Base-by-base conservation (phyloP, 2,329 filamentous ascomycete genomes). In the Fusarium heterosporum region DNA sequence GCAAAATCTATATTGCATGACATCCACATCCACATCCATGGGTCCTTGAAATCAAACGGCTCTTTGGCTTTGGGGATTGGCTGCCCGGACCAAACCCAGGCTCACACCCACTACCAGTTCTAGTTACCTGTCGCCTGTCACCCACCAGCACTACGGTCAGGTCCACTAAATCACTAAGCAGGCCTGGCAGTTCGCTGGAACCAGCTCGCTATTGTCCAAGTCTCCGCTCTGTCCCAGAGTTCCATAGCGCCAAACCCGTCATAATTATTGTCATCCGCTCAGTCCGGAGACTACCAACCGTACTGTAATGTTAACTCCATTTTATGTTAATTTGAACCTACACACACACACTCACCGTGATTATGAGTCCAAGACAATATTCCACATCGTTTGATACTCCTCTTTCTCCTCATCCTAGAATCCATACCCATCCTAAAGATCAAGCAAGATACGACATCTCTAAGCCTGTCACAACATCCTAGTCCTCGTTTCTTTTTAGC, bases 1-100 rank as follows among this genome's bases (percentile, higher is more conserved):
- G n/a, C n/a, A 36, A 16, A 36, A n/a, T 36, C 34, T n/a, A n/a
- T 52, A 60, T 52, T 46, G 47, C 39, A 59, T 59, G 22, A 53
- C 22, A 55, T 22, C 22, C 22, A 53, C 22, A 55, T 22, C 22
- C 22, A 22, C 22, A 22, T 22, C 22, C 22, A 22, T 46, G 34
- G 30, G 26, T 54, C 30, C 38, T 39, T 34, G 39, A 16, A 36
- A 53, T 55, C 28, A 48, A 36, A 36, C 34, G 19, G 32, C 36
- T 57, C 19, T 29, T 45, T 54, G 25, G 19, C 30, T 22, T 36
- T 43, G 28, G 53, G 39, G 29, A 43, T 22, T 47, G 50, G 36
- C 30, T 53, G 50, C 22, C 41, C 28, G 45, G n/a, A n/a, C 41
- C 50, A 36, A 6, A 22, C 22, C 22, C 22, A 22, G 22, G 22